Base-by-base conservation (phyloP, 306 rosid species). In the Trifolium fragiferum region DNA sequence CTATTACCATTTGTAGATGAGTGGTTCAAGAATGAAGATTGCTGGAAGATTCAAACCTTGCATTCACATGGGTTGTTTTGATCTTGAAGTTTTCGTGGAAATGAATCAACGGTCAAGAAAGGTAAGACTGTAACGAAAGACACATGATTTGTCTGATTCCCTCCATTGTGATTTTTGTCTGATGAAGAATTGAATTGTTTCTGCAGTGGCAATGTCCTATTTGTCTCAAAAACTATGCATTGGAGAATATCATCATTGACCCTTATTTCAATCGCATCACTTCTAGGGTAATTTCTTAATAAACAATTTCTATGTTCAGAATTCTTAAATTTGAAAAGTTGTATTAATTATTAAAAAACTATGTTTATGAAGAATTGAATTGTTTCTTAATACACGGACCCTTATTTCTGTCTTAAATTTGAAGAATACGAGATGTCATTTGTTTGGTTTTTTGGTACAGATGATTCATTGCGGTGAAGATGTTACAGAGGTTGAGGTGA, bases 131-230 rank as follows among this genome's bases (percentile, higher is more conserved):
- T 73, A 38, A 60, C 40, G 57, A 44, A 25, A 14, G 58, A 10
- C 66, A 43, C 38, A 13, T 13, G 58, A 53, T 21, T 63, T 78
- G 40, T 65, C 13, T 16, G 3, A 51, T 76, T 47, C 67, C 64
- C 70, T 75, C 13, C 13, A 15, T 47, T 19, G 37, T 55, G 64
- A 46, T 72, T 47, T 69, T 69, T 49, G 14, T 77, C 82, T 80
- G 35, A 70, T 23, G 76, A 74, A 51, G 47, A 70, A 57, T 71
- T 84, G 38, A 49, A 73, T 79, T 90, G 59, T 87, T 60, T 73
- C 77, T 92, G 85, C 98, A 95, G 99, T 95, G 99, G 99, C 99
- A 95, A 62, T 95, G 99, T 75, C 99, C 99, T 37, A 85, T 90
- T 65, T 95, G 99, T 87, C 93, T 95, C 30, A 95, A 90, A 83